Conservation (phyloP, 164 flowering plant species). For the Liquidambar formosana region DNA sequence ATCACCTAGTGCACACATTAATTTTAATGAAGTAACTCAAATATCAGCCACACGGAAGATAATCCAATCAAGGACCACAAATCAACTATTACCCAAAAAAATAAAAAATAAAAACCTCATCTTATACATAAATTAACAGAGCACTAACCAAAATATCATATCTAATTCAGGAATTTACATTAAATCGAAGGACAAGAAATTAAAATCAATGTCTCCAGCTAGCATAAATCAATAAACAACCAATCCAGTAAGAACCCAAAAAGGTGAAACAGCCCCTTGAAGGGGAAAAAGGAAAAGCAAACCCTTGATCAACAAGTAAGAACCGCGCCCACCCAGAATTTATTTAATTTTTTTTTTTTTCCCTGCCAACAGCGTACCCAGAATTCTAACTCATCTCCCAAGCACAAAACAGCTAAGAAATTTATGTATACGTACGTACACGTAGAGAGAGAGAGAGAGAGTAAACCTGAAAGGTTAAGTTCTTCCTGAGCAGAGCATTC, state of each 20-base stretch:
- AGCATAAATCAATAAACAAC: too few species aligned
- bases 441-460: background rate
- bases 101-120: background rate
- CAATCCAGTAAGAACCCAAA: too few species aligned
- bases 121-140: background rate
- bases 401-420: background rate
- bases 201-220: background rate
- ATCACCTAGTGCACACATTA: background rate
- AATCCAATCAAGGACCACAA: background rate
- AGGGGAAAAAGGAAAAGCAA: too few species aligned
- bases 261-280: too few species aligned
- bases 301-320: too few species aligned
- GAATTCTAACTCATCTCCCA: too few species aligned
- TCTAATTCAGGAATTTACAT: too few species aligned
- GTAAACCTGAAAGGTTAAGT: conserved; percentile 58
- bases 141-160: background rate
- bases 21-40: background rate
- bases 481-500: conserved; percentile 75
- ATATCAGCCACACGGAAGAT: background rate
- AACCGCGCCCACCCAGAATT: too few species aligned
- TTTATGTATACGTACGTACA: background rate
- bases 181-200: background rate
- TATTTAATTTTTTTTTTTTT: too few species aligned
- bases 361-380: too few species aligned
- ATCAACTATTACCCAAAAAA: background rate